Base-by-base conservation (phyloP, 2,329 filamentous ascomycete species). In the Elsinoe fawcettii region DNA sequence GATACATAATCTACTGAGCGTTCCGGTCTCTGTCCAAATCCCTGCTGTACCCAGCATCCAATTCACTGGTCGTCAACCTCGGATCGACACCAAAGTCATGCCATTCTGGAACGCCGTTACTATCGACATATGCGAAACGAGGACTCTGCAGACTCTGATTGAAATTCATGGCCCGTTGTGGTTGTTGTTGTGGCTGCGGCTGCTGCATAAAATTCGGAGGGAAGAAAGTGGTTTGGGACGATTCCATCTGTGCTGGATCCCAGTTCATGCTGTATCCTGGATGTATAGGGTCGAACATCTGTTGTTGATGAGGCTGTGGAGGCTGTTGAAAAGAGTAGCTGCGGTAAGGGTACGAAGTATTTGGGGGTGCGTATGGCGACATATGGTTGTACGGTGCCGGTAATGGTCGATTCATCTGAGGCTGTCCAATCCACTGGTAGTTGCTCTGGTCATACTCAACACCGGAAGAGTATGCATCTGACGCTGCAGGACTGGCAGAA, bases 141-240 rank as follows among this genome's bases (percentile, higher is more conserved):
- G 49, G 49, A 37, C 49, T 53, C 16, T 53, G 53, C 7, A 55
- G 32, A 9, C 32, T 39, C 32, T 37, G 32, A 66, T 20, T 54
- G 27, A 27, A 56, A 30, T 25, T 46, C 41, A 46, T 46, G 22
- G 18, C n/a, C 12, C 3, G 18, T 46, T 58, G 59, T 22, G 43
- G 56, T 37, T 58, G 56, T 18, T 60, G 56, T 12, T 56, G 58
- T 39, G 69, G 69, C 11, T 62, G 59, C 16, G 73, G 72, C 27
- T 71, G 66, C 6, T 66, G 67, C 56, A 68, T 64, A 8, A 46
- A 46, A 9, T 3, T 9, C 22, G 18, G 18, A 23, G 41, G n/a
- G 16, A 46, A 23, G 22, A 23, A 46, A 9, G 18, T 9, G 18
- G 23, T 27, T n/a, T 43, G 39, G 5, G 16, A 20, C 39, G 41